Conservation (phyloP, 2,329 filamentous ascomycete species). For the Paecilomyces formosus region DNA sequence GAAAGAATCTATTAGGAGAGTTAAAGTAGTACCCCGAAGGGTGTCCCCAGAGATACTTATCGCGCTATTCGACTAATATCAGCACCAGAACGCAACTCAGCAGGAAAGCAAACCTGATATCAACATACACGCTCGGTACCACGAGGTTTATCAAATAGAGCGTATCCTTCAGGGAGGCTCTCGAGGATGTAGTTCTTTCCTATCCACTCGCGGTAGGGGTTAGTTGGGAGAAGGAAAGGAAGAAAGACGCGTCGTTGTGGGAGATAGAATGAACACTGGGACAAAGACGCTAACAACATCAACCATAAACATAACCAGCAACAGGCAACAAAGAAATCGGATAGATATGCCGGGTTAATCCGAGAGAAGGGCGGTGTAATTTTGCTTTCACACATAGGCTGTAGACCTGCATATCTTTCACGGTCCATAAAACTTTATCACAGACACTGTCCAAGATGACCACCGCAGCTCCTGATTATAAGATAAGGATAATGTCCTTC, state of each 20-base stretch:
- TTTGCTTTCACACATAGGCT: not conserved
- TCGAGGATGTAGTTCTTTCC: conserved; percentile 45
- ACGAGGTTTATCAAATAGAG: conserved; percentile 43
- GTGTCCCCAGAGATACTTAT: conserved; percentile 53
- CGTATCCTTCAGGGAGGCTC: conserved; percentile 48
- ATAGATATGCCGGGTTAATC: not conserved
- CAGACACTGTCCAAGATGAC: not conserved
- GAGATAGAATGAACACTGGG: not conserved
- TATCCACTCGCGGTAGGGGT: conserved; percentile 9
- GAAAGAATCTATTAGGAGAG: conserved; percentile 48
- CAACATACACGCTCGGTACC: conserved; percentile 18
- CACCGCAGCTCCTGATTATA: not conserved
- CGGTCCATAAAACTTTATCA: not conserved
- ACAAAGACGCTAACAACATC: not conserved
- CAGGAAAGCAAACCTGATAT: not conserved
- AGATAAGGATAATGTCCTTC: not conserved
- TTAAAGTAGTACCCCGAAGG: conserved; percentile 44
- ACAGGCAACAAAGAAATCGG: not conserved
- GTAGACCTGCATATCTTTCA: not conserved
- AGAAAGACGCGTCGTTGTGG: not conserved
- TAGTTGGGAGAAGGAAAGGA: not conserved
- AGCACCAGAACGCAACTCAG: not conserved
- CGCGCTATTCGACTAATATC: conserved; percentile 27
- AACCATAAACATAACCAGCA: not conserved
- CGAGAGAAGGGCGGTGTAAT: not conserved